Evolutionary conservation across 129 eudicot genomes (phyloP).

Genomic region (Escallonia rubra): DNA sequence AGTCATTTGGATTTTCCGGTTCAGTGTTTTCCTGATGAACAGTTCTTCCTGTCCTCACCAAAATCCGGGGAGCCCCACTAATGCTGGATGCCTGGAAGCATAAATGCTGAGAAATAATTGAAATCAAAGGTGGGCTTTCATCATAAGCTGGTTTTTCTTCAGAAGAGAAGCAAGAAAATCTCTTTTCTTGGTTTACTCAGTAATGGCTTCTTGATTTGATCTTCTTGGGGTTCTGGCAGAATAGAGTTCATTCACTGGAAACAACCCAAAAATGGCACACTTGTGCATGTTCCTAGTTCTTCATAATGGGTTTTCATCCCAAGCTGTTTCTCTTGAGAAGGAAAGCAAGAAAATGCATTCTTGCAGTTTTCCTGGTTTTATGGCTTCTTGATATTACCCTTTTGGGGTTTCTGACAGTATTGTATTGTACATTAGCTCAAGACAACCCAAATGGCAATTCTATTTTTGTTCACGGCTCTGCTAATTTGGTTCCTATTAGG

Average conservation of each 20-base stretch:
- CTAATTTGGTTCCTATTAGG: conserved; percentile 49
- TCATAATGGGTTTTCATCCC: too few relatives aligned
- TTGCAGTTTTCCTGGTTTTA: conserved; percentile 6
- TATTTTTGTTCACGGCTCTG: conserved; percentile 32
- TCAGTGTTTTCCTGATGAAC: background rate
- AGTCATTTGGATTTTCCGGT: conserved; percentile 1
- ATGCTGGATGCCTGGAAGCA: background rate
- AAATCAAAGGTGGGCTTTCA: conserved; percentile 25
- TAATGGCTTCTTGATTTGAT: too few relatives aligned
- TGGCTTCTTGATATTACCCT: conserved; percentile 10
- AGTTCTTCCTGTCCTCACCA: background rate
- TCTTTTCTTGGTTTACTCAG: too few relatives aligned
- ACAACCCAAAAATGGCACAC: too few relatives aligned
- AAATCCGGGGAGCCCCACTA: background rate
- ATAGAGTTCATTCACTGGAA: too few relatives aligned
- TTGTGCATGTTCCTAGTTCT: too few relatives aligned
- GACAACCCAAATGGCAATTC: conserved; percentile 30
- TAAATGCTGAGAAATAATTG: conserved; percentile 13
- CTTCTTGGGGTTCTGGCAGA: too few relatives aligned
- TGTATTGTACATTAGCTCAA: background rate
- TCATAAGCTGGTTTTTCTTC: conserved; percentile 5
- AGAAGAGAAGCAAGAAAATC: too few relatives aligned
- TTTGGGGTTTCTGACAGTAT: conserved; percentile 6
- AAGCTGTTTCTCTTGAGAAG: conserved; percentile 3
- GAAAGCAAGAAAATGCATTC: conserved; percentile 17